These are phyloP conservation scores for Sclerotinia glacialis DNA, from an alignment of 2,329 filamentous ascomycete genomes.

Conservation along the genomic window DNA sequence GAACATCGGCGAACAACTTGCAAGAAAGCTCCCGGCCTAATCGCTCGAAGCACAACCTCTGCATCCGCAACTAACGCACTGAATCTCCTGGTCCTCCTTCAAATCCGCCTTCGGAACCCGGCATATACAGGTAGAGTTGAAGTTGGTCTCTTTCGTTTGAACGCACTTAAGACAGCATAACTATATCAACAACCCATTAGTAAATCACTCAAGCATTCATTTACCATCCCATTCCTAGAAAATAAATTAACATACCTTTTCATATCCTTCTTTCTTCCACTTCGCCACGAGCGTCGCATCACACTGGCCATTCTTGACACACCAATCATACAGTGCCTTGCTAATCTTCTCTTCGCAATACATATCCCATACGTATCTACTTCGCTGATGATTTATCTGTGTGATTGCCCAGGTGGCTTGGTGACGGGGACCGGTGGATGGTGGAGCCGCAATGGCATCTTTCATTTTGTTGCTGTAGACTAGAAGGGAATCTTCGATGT, in stretches of 20 bases:
- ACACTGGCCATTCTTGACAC: conserved; percentile 94
- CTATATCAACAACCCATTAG: conserved; percentile 44
- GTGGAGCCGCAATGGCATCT: conserved; percentile 88
- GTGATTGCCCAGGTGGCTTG: conserved; percentile 97
- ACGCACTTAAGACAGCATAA: conserved; percentile 94
- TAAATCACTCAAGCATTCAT: neutral
- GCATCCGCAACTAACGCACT: conserved; percentile 95
- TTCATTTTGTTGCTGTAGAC: conserved; percentile 91
- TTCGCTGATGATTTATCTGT: conserved; percentile 91
- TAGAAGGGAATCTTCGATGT: conserved; percentile 82
- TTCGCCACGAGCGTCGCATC: conserved; percentile 96
- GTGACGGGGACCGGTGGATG: conserved; percentile 74
- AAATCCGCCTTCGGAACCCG: conserved; percentile 85
- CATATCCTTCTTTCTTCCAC: conserved; percentile 99
- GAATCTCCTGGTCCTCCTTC: conserved; percentile 84
- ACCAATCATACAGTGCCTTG: conserved; percentile 89
- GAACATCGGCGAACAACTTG: neutral
- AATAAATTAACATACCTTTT: conserved; percentile 64
- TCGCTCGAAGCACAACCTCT: conserved; percentile 85
- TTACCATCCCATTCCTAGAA: neutral
- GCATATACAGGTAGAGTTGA: conserved; percentile 95
- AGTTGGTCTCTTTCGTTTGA: conserved; percentile 99
- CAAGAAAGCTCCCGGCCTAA: conserved; percentile 42
- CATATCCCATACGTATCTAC: conserved; percentile 90
- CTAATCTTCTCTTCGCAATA: conserved; percentile 97